phyloP scores from a whole-genome alignment of 1,284 basidiomycete species.

The Rhodotorula sp. region DNA sequence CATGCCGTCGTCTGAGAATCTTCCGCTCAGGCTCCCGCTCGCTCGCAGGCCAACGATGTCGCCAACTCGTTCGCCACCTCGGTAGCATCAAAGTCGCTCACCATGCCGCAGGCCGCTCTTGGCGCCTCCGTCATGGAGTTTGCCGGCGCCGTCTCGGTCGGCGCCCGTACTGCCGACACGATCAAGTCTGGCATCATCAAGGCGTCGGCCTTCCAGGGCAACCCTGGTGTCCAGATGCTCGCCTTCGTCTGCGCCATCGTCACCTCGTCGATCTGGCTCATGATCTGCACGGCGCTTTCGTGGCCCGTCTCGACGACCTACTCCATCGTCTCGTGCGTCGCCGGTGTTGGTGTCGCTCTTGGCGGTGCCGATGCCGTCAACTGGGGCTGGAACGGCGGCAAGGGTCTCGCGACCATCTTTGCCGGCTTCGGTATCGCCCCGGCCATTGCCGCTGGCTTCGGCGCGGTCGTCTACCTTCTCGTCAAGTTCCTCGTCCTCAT shows the following conservation, averaged over 20 bases:
- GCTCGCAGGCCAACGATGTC: slow-evolving; percentile 46
- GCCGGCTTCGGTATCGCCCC: slow-evolving; percentile 49
- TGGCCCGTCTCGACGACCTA: slow-evolving; percentile 53
- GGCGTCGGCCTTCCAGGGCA: slow-evolving; percentile 50
- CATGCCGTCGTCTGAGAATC: no score
- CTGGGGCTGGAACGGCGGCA: slow-evolving; percentile 58
- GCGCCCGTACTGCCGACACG: slow-evolving; percentile 52
- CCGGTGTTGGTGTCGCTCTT: slow-evolving; percentile 56
- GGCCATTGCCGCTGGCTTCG: slow-evolving; percentile 53
- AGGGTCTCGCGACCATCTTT: slow-evolving; percentile 55
- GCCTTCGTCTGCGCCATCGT: slow-evolving; percentile 55
- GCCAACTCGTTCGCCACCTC: slow-evolving; percentile 57
- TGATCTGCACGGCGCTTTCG: slow-evolving; percentile 51
- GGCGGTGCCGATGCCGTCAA: slow-evolving; percentile 52
- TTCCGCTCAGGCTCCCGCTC: no score
- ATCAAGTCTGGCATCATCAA: slow-evolving; percentile 57
- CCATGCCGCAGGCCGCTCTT: slow-evolving; percentile 53
- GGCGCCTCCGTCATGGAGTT: slow-evolving; percentile 55
- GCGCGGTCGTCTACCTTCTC: slow-evolving; percentile 52
- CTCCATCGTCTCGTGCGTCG: slow-evolving; percentile 54
- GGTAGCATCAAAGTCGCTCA: slow-evolving; percentile 55
- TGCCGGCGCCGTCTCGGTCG: slow-evolving; percentile 54
- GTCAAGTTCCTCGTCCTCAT: slow-evolving; percentile 53
- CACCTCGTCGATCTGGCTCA: slow-evolving; percentile 52
- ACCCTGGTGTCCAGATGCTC: slow-evolving; percentile 55